These are phyloP conservation scores for Hamamelis virginiana DNA, from an alignment of 164 flowering plant species.

Conservation along the genomic window DNA sequence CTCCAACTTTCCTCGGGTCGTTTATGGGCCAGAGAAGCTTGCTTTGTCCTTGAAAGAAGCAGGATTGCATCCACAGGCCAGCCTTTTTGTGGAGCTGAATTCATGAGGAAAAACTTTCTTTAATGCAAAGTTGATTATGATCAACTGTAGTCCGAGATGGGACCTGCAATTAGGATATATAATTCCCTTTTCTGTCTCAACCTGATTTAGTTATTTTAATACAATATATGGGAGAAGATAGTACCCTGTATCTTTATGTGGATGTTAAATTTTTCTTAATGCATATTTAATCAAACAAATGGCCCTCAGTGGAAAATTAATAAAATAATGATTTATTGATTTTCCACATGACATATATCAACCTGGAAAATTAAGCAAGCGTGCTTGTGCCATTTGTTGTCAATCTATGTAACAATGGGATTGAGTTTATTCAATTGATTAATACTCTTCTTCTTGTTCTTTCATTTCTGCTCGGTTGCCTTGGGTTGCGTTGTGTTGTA, in stretches of 20 bases:
- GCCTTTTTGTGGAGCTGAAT: slow-evolving; percentile 77
- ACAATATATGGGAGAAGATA: not conserved
- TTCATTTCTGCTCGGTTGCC: too few species aligned
- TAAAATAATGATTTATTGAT: not conserved
- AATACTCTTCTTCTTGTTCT: too few species aligned
- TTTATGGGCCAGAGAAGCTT: slow-evolving; percentile 70
- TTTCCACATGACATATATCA: too few species aligned
- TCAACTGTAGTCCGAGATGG: slow-evolving; percentile 8
- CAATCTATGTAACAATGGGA: too few species aligned
- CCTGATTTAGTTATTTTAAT: not conserved
- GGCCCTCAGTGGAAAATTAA: not conserved
- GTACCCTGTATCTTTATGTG: not conserved
- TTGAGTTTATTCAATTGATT: too few species aligned
- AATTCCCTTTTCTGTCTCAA: not conserved
- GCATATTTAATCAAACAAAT: not conserved
- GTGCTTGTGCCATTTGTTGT: too few species aligned
- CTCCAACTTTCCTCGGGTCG: slow-evolving; percentile 86
- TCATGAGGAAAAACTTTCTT: slow-evolving; percentile 23
- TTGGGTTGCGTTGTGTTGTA: too few species aligned
- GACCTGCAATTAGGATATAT: slow-evolving; percentile 9
- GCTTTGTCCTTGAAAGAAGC: slow-evolving; percentile 75
- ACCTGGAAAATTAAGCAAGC: too few species aligned
- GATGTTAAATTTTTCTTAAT: not conserved
- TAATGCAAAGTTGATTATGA: not conserved
- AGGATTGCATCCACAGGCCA: slow-evolving; percentile 96